These are phyloP conservation scores for Colletotrichum agaves DNA, from an alignment of 2,329 filamentous ascomycete genomes.

Conservation along the genomic window DNA sequence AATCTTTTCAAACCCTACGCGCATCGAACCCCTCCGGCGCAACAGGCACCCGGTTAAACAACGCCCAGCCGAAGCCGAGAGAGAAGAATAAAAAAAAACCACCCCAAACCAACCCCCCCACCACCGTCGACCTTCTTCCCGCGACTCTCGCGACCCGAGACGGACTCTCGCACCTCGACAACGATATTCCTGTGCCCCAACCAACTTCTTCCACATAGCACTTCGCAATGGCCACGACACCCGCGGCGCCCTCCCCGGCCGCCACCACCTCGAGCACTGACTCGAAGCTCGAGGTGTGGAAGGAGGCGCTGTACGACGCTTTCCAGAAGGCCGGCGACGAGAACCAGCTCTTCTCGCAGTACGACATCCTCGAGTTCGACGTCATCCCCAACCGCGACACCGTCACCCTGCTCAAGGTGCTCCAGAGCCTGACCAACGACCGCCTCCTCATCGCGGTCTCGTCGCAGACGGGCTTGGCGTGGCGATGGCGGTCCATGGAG, in stretches of 20 bases:
- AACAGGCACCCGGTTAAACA: no score
- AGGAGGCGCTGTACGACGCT: constrained; percentile 67
- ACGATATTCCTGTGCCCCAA: no score
- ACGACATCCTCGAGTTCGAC: constrained; percentile 66
- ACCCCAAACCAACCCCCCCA: no score
- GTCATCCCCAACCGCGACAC: constrained; percentile 68
- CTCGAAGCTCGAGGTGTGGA: constrained; percentile 61
- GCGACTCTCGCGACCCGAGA: no score
- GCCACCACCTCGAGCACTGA: constrained; percentile 40
- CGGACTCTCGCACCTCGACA: no score
- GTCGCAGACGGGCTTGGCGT: constrained; percentile 58
- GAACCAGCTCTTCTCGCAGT: constrained; percentile 65
- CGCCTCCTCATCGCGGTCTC: constrained; percentile 66
- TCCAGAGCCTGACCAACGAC: constrained; percentile 69
- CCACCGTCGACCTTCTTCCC: no score
- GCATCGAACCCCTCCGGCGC: no score
- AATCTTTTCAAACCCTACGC: neutral
- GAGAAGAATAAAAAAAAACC: no score
- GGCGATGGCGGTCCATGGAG: constrained; percentile 67
- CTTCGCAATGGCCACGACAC: constrained; percentile 26
- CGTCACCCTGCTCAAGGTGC: constrained; percentile 63
- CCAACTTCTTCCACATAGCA: no score
- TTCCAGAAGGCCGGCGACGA: constrained; percentile 61
- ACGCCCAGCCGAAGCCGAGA: no score
- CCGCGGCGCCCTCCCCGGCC: constrained; percentile 33